Evolutionary conservation across 768 basidiomycete genomes (phyloP), one percentile per base, ranked within the genome.

Genomic region (Tremella fuciformis): DNA sequence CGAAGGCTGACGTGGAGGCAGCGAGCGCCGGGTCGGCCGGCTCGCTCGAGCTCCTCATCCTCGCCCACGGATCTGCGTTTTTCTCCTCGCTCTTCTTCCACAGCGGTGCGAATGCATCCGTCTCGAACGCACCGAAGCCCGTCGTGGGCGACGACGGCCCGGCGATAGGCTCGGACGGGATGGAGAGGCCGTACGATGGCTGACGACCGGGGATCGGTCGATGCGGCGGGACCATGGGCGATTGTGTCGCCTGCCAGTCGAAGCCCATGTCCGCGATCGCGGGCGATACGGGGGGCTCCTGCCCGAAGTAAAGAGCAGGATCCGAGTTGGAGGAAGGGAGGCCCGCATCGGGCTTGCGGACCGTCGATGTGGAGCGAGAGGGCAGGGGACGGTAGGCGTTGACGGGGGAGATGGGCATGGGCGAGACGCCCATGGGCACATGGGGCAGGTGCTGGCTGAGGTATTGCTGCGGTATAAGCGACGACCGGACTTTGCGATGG

Each of bases 31-130:
- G 42, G 42, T 18, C 42, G 22, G 42, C n/a, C 6, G 42, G 42
- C 22, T 46, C 42, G n/a, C n/a, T 18, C n/a, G 42, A n/a, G 16
- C 42, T 46, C n/a, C 42, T n/a, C 22, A 46, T 18, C 22, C n/a
- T 46, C 7, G n/a, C 42, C n/a, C n/a, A 46, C 6, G n/a, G 42
- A 46, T 46, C 42, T 46, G 22, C 42, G 16, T 46, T 46, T 15
- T 46, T 18, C 22, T 46, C 42, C 42, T 46, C 22, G 42, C 42
- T n/a, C 42, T 34, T 34, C 29, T 34, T 34, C 42, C 42, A 46
- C 13, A 70, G 19, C 0, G 69, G 69, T 6, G 69, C 69, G 53
- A 70, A 70, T 0, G 69, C 69, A 41, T 70, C 69, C 1, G 50
- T 18, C 29, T 65, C 66, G 50, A 70, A 70, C 1, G 25, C 58